A percentile compares a stretch with the other conserved stretches of the same genome.
Evolutionary conservation across 1,139 yeast genomes (phyloP).

Genomic region (Yarrowia galli): DNA sequence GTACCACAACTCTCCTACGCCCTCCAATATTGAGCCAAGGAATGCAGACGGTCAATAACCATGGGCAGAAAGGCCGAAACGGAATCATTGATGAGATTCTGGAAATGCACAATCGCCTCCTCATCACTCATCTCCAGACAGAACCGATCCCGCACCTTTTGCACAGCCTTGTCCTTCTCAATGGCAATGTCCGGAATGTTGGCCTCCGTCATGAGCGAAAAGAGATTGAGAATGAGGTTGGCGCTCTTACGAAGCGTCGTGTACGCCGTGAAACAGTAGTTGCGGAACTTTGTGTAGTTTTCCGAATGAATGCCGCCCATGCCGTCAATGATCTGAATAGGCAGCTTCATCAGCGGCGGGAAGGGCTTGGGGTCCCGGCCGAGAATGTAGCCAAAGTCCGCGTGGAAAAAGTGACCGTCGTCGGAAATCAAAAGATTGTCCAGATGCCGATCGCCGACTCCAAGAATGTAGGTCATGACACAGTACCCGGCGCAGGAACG

Average conservation of each 20-base stretch:
- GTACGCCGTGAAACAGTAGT: slow-evolving; percentile 93
- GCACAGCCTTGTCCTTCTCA: slow-evolving; percentile 76
- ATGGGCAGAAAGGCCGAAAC: slow-evolving; percentile 93
- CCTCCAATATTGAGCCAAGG: slow-evolving; percentile 97
- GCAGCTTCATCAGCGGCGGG: slow-evolving; percentile 97
- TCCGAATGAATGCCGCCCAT: slow-evolving; percentile 93
- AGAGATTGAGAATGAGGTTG: slow-evolving; percentile 84
- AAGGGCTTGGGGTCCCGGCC: slow-evolving; percentile 98
- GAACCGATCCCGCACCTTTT: slow-evolving; percentile 92
- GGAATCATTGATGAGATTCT: slow-evolving; percentile 88
- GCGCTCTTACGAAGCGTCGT: slow-evolving; percentile 89
- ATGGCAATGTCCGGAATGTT: slow-evolving; percentile 78
- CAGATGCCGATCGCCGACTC: slow-evolving; percentile 96
- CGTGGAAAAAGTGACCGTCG: slow-evolving; percentile 90
- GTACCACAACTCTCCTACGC: no score
- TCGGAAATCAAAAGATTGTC: slow-evolving; percentile 80
- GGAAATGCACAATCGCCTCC: slow-evolving; percentile 94
- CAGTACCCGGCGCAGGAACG: slow-evolving; percentile 98
- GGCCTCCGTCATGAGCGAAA: slow-evolving; percentile 93
- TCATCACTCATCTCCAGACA: slow-evolving; percentile 93
- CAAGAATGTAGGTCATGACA: slow-evolving; percentile 90
- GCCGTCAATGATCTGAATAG: slow-evolving; percentile 95
- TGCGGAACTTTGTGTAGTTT: slow-evolving; percentile 84
- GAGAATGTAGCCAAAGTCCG: slow-evolving; percentile 94
- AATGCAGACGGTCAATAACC: slow-evolving; percentile 92